Conservation (phyloP, 495 filamentous ascomycete species). For the Penicillium mononematosum region DNA sequence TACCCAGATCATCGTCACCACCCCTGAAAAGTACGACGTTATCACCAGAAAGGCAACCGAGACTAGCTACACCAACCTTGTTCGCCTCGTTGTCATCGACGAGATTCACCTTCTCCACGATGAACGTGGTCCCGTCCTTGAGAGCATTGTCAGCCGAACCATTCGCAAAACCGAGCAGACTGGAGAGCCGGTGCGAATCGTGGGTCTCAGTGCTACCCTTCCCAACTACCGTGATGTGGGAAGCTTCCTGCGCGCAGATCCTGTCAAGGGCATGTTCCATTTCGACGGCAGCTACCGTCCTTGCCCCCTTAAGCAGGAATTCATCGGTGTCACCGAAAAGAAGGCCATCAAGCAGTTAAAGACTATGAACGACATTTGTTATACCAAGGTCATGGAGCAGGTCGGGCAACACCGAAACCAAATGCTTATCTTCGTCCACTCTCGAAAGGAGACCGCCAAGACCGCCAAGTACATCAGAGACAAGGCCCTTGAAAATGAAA, state of each 20-base stretch:
- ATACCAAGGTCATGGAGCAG: slow-evolving; percentile 96
- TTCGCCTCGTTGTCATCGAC: slow-evolving; percentile 92
- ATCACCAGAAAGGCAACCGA: slow-evolving; percentile 98
- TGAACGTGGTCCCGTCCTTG: slow-evolving; percentile 92
- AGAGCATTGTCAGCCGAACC: slow-evolving; percentile 94
- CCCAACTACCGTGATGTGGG: slow-evolving; percentile 97
- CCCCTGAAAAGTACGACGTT: slow-evolving; percentile 98
- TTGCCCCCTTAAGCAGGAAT: slow-evolving; percentile 92
- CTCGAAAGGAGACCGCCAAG: slow-evolving; percentile 95
- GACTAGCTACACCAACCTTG: slow-evolving; percentile 93
- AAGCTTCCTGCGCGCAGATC: slow-evolving; percentile 91
- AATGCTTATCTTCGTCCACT: slow-evolving; percentile 99
- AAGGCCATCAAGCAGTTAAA: slow-evolving; percentile 99
- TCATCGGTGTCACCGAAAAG: slow-evolving; percentile 95
- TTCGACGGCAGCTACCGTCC: slow-evolving; percentile 94
- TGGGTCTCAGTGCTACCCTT: slow-evolving; percentile 91
- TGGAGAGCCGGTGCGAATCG: slow-evolving; percentile 82
- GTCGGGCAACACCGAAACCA: slow-evolving; percentile 87
- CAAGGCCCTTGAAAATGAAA: slow-evolving; percentile 93
- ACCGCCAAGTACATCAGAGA: slow-evolving; percentile 94
- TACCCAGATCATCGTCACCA: slow-evolving; percentile 98
- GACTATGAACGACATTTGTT: slow-evolving; percentile 99
- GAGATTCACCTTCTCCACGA: slow-evolving; percentile 98
- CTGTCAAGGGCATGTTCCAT: slow-evolving; percentile 82
- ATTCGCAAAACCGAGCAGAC: slow-evolving; percentile 92